Conservation (phyloP, 805 yeast species). For the Wickerhamomyces xylosicus region DNA sequence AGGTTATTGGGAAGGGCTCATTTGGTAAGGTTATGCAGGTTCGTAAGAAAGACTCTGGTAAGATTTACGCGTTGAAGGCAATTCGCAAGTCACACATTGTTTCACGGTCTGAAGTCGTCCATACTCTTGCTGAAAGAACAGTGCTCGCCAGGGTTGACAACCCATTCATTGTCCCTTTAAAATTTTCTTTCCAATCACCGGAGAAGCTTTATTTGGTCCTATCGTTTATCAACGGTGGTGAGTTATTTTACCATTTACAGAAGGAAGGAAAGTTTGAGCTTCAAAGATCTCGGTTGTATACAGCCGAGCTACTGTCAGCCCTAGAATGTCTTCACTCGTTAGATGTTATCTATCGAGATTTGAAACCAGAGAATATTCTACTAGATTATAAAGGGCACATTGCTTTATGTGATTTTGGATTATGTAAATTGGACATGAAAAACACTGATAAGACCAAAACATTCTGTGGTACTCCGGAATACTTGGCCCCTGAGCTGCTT, state of each 20-base stretch:
- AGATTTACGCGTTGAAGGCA: slow-evolving; percentile 90
- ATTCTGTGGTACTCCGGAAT: slow-evolving; percentile 97
- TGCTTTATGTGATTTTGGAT: slow-evolving; percentile 94
- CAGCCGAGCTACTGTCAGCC: slow-evolving; percentile 90
- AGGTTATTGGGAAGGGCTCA: slow-evolving; percentile 96
- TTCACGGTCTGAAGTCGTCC: slow-evolving; percentile 89
- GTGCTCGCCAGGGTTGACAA: slow-evolving; percentile 87
- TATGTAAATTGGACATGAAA: slow-evolving; percentile 92
- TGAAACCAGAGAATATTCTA: slow-evolving; percentile 92
- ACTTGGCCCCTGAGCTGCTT: slow-evolving; percentile 88
- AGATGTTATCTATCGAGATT: slow-evolving; percentile 89
- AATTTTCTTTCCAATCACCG: slow-evolving; percentile 95
- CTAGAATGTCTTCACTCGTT: slow-evolving; percentile 84
- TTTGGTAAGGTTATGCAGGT: slow-evolving; percentile 99
- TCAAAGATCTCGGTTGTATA: slow-evolving; percentile 84
- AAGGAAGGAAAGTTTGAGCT: slow-evolving; percentile 81
- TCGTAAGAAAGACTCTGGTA: slow-evolving; percentile 87
- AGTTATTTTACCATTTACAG: slow-evolving; percentile 88
- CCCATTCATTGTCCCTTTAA: slow-evolving; percentile 93
- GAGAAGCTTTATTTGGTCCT: slow-evolving; percentile 86
- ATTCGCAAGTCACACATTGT: slow-evolving; percentile 91
- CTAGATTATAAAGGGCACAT: slow-evolving; percentile 96
- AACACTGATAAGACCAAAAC: slow-evolving; percentile 82
- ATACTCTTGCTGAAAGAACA: slow-evolving; percentile 92
- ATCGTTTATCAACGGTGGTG: slow-evolving; percentile 95